phyloP scores from a whole-genome alignment of 129 eudicot genomes.

The Helichrysum umbraculigerum region DNA sequence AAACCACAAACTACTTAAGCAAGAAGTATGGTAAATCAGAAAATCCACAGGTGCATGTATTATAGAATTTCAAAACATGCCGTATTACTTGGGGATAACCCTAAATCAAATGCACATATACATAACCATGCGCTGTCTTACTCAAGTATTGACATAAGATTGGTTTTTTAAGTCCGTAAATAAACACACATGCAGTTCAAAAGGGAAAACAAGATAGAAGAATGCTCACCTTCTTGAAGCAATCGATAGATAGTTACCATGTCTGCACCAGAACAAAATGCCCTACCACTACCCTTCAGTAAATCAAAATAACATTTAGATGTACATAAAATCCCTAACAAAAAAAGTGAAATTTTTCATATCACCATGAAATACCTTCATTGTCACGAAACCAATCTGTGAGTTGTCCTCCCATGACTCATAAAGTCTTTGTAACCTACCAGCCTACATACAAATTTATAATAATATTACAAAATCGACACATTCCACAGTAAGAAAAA shows the following conservation, averaged over 20 bases:
- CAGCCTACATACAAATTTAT: slow-evolving; percentile 43
- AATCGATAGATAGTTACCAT: slow-evolving; percentile 60
- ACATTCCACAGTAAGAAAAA: background rate
- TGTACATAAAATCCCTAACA: background rate
- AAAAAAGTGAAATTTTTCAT: background rate
- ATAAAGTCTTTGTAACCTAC: slow-evolving; percentile 66
- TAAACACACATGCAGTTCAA: background rate
- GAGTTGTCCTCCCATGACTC: slow-evolving; percentile 97
- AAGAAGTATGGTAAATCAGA: background rate
- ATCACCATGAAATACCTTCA: slow-evolving; percentile 63
- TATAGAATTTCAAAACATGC: background rate
- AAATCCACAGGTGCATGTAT: background rate
- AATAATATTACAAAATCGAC: slow-evolving; percentile 1
- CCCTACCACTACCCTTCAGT: slow-evolving; percentile 77
- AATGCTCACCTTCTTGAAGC: slow-evolving; percentile 66
- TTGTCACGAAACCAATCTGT: slow-evolving; percentile 75
- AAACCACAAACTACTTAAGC: background rate
- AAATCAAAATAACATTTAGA: slow-evolving; percentile 26
- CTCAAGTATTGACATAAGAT: background rate
- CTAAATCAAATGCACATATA: background rate
- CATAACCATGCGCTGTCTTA: background rate
- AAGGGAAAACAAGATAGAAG: slow-evolving; percentile 5
- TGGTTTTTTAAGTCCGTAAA: background rate
- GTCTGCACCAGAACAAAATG: slow-evolving; percentile 89
- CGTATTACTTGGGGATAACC: background rate